phyloP scores from a whole-genome alignment of 441 rosid species.

The Gossypium trilobum region DNA sequence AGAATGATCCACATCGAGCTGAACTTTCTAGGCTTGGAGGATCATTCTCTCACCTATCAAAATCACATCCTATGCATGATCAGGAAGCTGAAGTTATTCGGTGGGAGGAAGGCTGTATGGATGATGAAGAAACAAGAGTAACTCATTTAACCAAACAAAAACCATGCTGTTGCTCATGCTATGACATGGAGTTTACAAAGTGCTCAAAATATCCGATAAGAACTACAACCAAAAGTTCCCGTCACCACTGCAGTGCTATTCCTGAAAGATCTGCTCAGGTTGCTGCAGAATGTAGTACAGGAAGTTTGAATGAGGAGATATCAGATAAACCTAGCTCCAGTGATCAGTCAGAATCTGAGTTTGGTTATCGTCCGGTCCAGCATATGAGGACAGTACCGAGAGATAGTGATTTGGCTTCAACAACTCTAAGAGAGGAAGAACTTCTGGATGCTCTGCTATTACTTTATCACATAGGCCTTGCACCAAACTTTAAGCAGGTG shows the following conservation, averaged over 20 bases:
- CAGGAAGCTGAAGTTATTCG: slow-evolving; percentile 63
- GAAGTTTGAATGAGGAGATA: slow-evolving; percentile 82
- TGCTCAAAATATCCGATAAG: slow-evolving; percentile 52
- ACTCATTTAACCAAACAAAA: slow-evolving; percentile 68
- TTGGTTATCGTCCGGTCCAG: slow-evolving; percentile 57
- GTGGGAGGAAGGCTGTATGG: slow-evolving; percentile 98
- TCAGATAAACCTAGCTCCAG: slow-evolving; percentile 88
- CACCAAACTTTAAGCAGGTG: slow-evolving; percentile 95
- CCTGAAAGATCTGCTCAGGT: slow-evolving; percentile 83
- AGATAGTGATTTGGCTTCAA: slow-evolving; percentile 53
- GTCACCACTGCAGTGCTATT: slow-evolving; percentile 51
- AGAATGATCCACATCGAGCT: slow-evolving; percentile 67
- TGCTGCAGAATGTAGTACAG: slow-evolving; percentile 69
- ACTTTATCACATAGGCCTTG: slow-evolving; percentile 80
- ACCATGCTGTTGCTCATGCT: slow-evolving; percentile 90
- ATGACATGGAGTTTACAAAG: slow-evolving; percentile 61
- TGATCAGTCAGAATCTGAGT: slow-evolving; percentile 79
- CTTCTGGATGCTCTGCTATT: slow-evolving; percentile 71
- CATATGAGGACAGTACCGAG: slow-evolving; percentile 43
- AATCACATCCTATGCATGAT: slow-evolving; percentile 58
- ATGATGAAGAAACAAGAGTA: slow-evolving; percentile 67
- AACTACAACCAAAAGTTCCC: slow-evolving; percentile 47
- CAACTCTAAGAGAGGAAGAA: slow-evolving; percentile 81
- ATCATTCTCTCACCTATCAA: slow-evolving; percentile 66
- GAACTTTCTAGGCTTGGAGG: slow-evolving; percentile 97